Evolutionary conservation across 2,329 filamentous ascomycete genomes (phyloP).

Genomic region (Fusarium anthophilum): DNA sequence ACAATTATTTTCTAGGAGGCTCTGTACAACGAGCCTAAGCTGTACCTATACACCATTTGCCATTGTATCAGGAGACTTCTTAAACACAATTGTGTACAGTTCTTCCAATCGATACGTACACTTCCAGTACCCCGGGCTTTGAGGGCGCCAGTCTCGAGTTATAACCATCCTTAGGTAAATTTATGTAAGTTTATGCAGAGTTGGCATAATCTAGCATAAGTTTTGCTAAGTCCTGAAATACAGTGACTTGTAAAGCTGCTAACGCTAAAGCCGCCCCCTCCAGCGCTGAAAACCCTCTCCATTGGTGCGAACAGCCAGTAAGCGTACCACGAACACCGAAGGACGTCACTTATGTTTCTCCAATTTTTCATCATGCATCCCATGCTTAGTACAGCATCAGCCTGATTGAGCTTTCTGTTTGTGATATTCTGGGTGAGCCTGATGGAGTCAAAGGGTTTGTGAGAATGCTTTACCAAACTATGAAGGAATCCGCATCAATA

Average conservation of each 20-base stretch:
- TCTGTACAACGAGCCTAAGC: neutral
- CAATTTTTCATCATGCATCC: neutral
- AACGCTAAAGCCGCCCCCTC: neutral
- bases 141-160: no score
- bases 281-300: fast-evolving
- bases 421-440: neutral
- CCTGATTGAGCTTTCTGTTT: fast-evolving
- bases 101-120: fast-evolving
- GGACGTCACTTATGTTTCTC: neutral
- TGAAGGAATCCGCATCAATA: neutral
- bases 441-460: neutral
- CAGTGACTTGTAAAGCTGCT: fast-evolving
- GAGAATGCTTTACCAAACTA: neutral
- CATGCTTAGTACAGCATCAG: neutral
- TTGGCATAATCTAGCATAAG: fast-evolving
- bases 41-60: fast-evolving
- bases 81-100: neutral
- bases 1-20: no score
- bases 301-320: neutral
- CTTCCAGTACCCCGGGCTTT: fast-evolving
- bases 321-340: neutral
- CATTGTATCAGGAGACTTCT: fast-evolving
- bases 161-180: neutral
- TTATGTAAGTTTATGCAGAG: neutral
- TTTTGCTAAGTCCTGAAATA: neutral